Evolutionary conservation across 1,284 basidiomycete species (phyloP).

Genomic region (Apiotrichum gracile): DNA sequence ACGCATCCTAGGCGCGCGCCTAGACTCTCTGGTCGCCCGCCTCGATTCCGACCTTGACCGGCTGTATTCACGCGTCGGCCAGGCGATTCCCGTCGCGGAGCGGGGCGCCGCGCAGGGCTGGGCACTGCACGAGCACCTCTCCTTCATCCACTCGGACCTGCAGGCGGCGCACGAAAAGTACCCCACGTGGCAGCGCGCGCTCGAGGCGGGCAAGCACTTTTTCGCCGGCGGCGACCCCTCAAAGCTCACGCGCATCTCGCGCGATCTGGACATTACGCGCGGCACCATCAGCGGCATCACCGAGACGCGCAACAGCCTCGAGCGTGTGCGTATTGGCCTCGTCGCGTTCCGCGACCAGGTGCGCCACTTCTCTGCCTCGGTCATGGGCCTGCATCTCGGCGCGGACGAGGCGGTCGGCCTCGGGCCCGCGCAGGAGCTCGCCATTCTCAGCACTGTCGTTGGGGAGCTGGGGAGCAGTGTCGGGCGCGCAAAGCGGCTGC

Average conservation of each 20-base stretch:
- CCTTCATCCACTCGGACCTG: slow-evolving; percentile 5
- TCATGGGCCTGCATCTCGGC: slow-evolving; percentile 42
- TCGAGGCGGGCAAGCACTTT: slow-evolving; percentile 27
- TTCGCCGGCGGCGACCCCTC: slow-evolving; percentile 35
- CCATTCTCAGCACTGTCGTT: slow-evolving; percentile 15
- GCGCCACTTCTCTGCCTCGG: slow-evolving; percentile 31
- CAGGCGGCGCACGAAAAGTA: slow-evolving; percentile 21
- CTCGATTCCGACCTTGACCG: slow-evolving; percentile 29
- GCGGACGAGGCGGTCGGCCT: slow-evolving; percentile 18
- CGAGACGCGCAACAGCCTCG: slow-evolving; percentile 22
- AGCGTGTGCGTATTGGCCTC: slow-evolving; percentile 23
- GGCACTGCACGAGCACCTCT: slow-evolving; percentile 7
- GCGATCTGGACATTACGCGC: slow-evolving; percentile 31
- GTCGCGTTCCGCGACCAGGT: slow-evolving; percentile 37
- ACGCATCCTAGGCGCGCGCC: slow-evolving; percentile 17
- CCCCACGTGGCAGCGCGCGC: slow-evolving; percentile 33
- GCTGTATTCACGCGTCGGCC: slow-evolving; percentile 17
- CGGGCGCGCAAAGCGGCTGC: slow-evolving; percentile 10
- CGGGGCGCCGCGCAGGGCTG: slow-evolving; percentile 8
- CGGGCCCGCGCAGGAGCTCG: slow-evolving; percentile 33
- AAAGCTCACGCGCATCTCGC: slow-evolving; percentile 24
- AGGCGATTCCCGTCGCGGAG: slow-evolving; percentile 3
- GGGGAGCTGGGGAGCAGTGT: slow-evolving; percentile 12
- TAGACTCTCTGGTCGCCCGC: slow-evolving; percentile 31
- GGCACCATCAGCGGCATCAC: slow-evolving; percentile 27